Evolutionary conservation across 768 basidiomycete species (phyloP).

Genomic region (Tephrocybe rancida): DNA sequence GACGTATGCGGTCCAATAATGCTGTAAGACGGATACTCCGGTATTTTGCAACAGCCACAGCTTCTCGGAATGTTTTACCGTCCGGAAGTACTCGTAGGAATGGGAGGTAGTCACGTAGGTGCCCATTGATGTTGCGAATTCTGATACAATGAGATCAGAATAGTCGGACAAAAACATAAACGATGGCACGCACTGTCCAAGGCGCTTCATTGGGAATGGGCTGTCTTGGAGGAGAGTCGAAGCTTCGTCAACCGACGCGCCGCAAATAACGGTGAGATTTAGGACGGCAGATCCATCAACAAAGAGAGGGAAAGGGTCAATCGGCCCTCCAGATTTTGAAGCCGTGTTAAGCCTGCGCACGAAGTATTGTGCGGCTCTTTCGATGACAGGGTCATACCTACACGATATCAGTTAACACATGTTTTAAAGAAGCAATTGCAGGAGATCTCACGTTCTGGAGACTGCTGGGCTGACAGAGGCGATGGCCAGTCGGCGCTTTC

Average conservation of each 20-base stretch:
- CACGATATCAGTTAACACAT: background rate
- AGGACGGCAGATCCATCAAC: conserved; percentile 13
- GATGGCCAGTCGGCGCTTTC: conserved; percentile 17
- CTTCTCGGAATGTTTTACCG: conserved; percentile 11
- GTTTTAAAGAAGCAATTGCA: background rate
- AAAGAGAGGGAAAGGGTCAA: conserved; percentile 16
- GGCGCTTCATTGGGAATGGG: conserved; percentile 19
- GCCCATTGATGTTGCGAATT: conserved; percentile 17
- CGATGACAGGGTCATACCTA: conserved; percentile 15
- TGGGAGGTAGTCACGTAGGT: conserved; percentile 17
- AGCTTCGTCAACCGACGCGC: conserved; percentile 14
- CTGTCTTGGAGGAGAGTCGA: conserved; percentile 11
- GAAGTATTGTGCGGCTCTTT: conserved; percentile 16
- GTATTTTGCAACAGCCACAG: conserved; percentile 14
- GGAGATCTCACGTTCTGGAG: conserved; percentile 5
- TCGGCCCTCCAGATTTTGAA: conserved; percentile 1
- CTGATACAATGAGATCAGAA: background rate
- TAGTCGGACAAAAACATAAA: background rate
- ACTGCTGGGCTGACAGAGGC: conserved; percentile 19
- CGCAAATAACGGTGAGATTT: conserved; percentile 13
- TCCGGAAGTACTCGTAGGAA: conserved; percentile 16
- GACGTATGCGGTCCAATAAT: conserved; percentile 9
- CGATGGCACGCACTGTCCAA: conserved; percentile 15
- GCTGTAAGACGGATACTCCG: conserved; percentile 10
- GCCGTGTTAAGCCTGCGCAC: conserved; percentile 10